Conservation (phyloP, 345 rosid genomes). For the Mercurialis annua region DNA sequence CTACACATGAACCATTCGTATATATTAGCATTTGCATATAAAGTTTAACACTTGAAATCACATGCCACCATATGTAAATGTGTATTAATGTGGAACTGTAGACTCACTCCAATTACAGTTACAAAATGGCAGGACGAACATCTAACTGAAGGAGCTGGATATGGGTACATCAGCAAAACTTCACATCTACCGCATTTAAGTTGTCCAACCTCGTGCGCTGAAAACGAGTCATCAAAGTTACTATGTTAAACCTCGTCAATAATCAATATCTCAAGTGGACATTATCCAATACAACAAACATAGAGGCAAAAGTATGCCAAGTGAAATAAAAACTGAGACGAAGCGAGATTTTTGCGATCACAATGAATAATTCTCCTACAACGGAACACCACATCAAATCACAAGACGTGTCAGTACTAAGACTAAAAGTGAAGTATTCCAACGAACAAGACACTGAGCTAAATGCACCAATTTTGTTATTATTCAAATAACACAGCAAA, state of each 20-base stretch:
- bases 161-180: slow-evolving; percentile 72
- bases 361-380: no score
- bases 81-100: neutral
- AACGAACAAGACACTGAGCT: no score
- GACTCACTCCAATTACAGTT: slow-evolving; percentile 71
- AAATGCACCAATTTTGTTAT: no score
- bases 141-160: slow-evolving; percentile 73
- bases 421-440: no score
- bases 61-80: neutral
- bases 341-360: neutral
- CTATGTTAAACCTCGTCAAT: neutral
- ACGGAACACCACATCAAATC: no score
- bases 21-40: neutral
- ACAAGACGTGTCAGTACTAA: no score
- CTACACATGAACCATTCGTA: slow-evolving; percentile 35
- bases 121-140: slow-evolving; percentile 73
- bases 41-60: neutral
- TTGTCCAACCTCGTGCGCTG: slow-evolving; percentile 79
- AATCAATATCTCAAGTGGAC: neutral
- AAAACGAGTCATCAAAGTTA: slow-evolving; percentile 13
- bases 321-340: neutral
- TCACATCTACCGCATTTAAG: slow-evolving; percentile 61
- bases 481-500: no score
- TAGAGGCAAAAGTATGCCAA: neutral
- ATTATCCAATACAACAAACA: neutral